Base-by-base conservation (phyloP, 345 rosid species). In the Gossypium anomalum region DNA sequence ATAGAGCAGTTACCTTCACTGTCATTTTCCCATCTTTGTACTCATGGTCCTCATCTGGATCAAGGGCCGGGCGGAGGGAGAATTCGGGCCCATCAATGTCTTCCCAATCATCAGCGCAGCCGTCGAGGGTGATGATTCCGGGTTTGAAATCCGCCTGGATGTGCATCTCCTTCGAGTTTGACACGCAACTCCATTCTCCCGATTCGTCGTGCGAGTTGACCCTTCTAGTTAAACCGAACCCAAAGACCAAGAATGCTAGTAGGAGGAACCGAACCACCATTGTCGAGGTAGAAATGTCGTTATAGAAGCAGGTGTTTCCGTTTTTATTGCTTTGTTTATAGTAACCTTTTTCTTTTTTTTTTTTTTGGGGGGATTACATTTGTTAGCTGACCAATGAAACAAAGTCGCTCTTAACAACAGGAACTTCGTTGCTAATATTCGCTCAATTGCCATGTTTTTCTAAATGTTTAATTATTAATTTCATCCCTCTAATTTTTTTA, bases 1-100 rank as follows among this genome's bases (percentile, higher is more conserved):
- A 22, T 34, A 61, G 65, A 68, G 66, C 57, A n/a, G 13, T 64
- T 80, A 90, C 99, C 97, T 95, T 95, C 78, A 95, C 91, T 22
- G 85, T 91, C 97, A 95, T 85, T 81, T 88, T 79, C 34, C 98
- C 97, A 47, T 82, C 89, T 73, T 67, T 77, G 34, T 90, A 95
- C 74, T 86, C 93, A 67, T 89, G 89, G 72, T 93, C 97, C 4
- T 74, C 90, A 41, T 93, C 88, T 0, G 98, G 99, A 81, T 95
- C 98, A 53, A 93, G 93, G 17, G 99, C 97, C 20, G 96, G 97
- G 6, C 81, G 89, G 47, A 95, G 97, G 20, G 98, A 77, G 81
- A 88, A 90, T 77, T 93, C 93, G 27, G 82, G 87, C 75, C 90
- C 94, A 1, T 88, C 94, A 78, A 95, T 82, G 78, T 80, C 86